Evolutionary conservation across 164 flowering plant genomes (phyloP).

Genomic region (Buxus sempervirens): DNA sequence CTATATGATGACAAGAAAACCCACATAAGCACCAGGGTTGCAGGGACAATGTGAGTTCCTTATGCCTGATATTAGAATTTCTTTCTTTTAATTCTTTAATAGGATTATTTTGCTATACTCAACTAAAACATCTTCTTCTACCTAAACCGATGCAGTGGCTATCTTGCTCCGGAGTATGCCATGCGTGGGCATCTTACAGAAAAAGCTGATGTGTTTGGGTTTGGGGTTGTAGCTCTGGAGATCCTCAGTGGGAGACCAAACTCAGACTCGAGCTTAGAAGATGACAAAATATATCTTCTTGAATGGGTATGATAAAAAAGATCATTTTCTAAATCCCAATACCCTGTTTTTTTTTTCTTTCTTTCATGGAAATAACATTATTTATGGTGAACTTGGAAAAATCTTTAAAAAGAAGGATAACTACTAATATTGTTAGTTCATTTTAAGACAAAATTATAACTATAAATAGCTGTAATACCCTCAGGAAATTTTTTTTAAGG

Average conservation of each 20-base stretch:
- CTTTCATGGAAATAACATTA: not conserved
- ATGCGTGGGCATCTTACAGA: conserved; percentile 36
- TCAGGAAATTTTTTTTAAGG: no score
- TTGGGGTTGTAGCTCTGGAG: conserved; percentile 36
- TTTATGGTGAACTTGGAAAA: no score
- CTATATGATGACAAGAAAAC: conserved; percentile 61
- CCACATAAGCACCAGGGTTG: conserved; percentile 62
- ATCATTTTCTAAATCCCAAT: no score
- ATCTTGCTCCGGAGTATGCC: conserved; percentile 36
- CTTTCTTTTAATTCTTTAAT: not conserved
- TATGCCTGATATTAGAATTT: not conserved
- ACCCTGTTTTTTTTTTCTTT: no score
- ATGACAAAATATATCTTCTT: conserved; percentile 15
- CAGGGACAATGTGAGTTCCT: conserved; percentile 56
- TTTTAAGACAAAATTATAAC: no score
- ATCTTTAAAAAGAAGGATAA: no score
- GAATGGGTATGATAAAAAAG: not conserved
- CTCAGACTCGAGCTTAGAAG: conserved; percentile 36
- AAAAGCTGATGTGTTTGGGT: conserved; percentile 36
- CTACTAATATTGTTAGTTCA: no score
- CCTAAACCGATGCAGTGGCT: conserved; percentile 32
- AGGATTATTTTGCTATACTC: no score
- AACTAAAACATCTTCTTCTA: no score
- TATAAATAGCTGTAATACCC: no score
- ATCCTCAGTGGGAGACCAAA: conserved; percentile 57